Base-by-base conservation (phyloP, 2,329 filamentous ascomycete genomes). In the Diaporthe destruens region DNA sequence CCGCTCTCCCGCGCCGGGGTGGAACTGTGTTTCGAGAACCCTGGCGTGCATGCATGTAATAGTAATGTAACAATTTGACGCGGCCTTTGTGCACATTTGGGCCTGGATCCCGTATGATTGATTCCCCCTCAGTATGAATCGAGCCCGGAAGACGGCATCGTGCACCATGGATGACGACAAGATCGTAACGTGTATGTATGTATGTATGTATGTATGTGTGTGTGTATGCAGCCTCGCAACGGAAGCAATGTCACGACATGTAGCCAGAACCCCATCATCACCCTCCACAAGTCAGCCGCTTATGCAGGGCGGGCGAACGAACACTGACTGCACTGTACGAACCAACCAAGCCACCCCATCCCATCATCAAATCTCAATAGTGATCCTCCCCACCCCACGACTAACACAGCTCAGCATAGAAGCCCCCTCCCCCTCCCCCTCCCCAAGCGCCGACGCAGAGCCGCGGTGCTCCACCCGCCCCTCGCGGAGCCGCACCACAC, bases 391-490 rank as follows among this genome's bases (percentile, higher is more conserved):
- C 49, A 88, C 77, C 0, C 87, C 87, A 1, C 87, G 82, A 76
- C 86, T 88, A 1, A 89, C 86, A 76, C 87, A 89, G 12, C 85
- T 79, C 72, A 89, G 76, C 85, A 89, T 86, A 0, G 80, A 79
- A 0, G 76, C 79, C 2, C 73, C 76, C 23, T 55, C 55, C 79
- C 84, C 86, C 71, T 89, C 87, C 12, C 84, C 84, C 0, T 83
- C 81, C 66, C 78, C 76, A 20, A 89, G 78, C 8, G 29, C 29
- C 29, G 29, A 29, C 29, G 84, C 86, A 6, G 84, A 85, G 6
- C 87, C 87, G 63, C 86, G 79, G 76, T 89, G 87, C 25, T 87
- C 83, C 2, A 88, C 84, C 42, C 77, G 76, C 0, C 87, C 87
- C 3, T 77, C 76, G 75, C 77, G 82, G 44, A 89, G 74, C 2